Evolutionary conservation across 75 land plant genomes (phyloP), one percentile per base, ranked within the genome.

Genomic region (Ceratopteris richardii): DNA sequence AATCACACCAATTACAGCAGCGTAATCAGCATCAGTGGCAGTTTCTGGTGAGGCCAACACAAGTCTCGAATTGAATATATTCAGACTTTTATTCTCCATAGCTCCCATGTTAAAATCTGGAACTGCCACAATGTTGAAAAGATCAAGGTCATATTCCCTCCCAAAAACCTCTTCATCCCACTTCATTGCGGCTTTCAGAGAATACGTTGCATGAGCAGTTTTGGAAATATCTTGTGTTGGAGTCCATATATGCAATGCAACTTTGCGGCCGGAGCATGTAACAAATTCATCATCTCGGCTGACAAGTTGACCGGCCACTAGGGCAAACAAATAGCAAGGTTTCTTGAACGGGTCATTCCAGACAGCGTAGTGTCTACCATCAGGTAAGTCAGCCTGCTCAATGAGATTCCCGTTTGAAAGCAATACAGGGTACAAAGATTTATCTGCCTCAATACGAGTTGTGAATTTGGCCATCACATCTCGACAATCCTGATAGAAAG

Each of bases 141-240:
- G n/a, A n/a, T n/a, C n/a, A n/a, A n/a, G n/a, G n/a, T n/a, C n/a
- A n/a, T n/a, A n/a, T n/a, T n/a, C n/a, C n/a, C n/a, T n/a, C n/a
- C n/a, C n/a, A n/a, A n/a, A 40, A 10, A 91, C 98, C 56, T 93
- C 98, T 55, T 93, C 98, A 72, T 93, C 95, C 98, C 96, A 93
- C 59, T 93, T 89, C 98, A 93, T 93, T 23, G 98, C 84, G 50
- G 78, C 82, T 63, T 88, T 85, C 2, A 93, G 66, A 43, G 98
- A 81, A 64, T 83, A 74, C 96, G 85, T 93, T 0, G 98, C 96
- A 76, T 93, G 90, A 1, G 69, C 81, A 48, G 95, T 89, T 64
- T 89, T 93, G 3, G 83, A 79, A 28, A 88, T 44, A 66, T 93
- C 96, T 36, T 85, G 51, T 18, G 90, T 60, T 24, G 87, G 98